Evolutionary conservation across 306 rosid species (phyloP), one percentile per base, ranked within the genome.

Genomic region (Sphenostylis stenocarpa): DNA sequence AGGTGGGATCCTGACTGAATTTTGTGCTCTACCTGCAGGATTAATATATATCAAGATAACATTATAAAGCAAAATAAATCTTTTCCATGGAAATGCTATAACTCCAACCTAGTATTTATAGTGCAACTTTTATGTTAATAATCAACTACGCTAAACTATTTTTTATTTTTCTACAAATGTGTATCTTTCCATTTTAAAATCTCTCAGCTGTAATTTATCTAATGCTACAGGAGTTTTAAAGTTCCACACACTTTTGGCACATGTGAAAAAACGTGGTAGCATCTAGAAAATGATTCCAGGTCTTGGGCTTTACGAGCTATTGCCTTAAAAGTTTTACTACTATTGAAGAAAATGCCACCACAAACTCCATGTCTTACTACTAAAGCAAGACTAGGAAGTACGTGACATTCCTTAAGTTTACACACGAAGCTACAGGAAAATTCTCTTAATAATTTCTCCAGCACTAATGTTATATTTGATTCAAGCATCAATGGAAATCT

Each of bases 1-100:
- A 94, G 86, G 63, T 89, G 90, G 76, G 97, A 85, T 75, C 91
- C 97, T 36, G 97, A 95, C 87, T 92, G 98, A 78, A 92, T 92
- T 85, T 95, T 95, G 84, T 95, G 99, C 61, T 87, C 97, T 39
- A 78, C 97, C 98, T 92, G 87, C 82, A 92, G 31, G 74, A 80
- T 58, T 10, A 62, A 81, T 41, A 17, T 36, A 29, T 39, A 76
- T 28, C 74, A 70, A 36, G 15, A 67, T 58, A 49, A 68, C 44
- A 79, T 63, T 56, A 62, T 16, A 67, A 51, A 34, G 41, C 51
- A 49, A 51, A 53, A 67, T 39, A 45, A 12, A 76, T 62, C n/a
- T 29, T 20, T 23, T 66, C 16, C 16, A 49, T 29, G 8, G 14
- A 44, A 44, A 31, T n/a, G 49, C 34, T 44, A 36, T n/a, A 53